A percentile compares a stretch with the other conserved stretches of the same genome.
Evolutionary conservation across 352 stramenopile species (phyloP).

Genomic region (Phytopythium mirpurense): DNA sequence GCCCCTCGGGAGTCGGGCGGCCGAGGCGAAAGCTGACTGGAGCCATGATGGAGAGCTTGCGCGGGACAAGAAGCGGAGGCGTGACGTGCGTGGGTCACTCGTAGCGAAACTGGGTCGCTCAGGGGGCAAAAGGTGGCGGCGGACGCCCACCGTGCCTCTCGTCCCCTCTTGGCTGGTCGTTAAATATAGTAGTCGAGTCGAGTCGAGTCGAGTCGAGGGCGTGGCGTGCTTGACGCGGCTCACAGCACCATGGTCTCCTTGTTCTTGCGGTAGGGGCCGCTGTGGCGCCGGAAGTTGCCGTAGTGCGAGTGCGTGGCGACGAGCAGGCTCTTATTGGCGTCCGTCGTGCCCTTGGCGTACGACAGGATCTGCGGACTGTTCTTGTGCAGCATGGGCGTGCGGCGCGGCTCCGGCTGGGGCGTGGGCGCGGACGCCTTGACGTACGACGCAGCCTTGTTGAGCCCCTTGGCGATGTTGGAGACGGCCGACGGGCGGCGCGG

Average conservation of each 20-base stretch:
- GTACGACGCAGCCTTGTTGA: constrained; percentile 31
- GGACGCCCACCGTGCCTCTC: background rate
- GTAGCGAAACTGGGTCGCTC: constrained; percentile 4
- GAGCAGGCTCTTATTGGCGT: constrained; percentile 30
- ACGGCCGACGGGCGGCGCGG: constrained; percentile 20
- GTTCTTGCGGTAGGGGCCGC: constrained; percentile 41
- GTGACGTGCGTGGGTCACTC: background rate
- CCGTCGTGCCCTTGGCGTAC: constrained; percentile 26
- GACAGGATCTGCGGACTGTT: constrained; percentile 32
- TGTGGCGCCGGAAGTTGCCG: constrained; percentile 47
- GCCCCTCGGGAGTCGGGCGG: background rate
- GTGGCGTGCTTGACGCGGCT: background rate
- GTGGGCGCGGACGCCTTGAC: constrained; percentile 14
- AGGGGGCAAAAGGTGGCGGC: background rate
- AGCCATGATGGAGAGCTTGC: background rate
- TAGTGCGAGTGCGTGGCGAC: constrained; percentile 37
- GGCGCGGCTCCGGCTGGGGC: constrained; percentile 15
- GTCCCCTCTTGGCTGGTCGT: background rate
- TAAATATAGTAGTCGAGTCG: too few relatives aligned
- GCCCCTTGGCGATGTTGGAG: constrained; percentile 20
- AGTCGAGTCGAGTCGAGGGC: constrained; percentile 7
- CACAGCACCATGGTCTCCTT: constrained; percentile 38
- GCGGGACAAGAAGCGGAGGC: too few relatives aligned
- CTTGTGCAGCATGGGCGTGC: constrained; percentile 21
- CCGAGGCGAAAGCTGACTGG: too few relatives aligned